phyloP scores from a whole-genome alignment of 2,329 filamentous ascomycete genomes.

The Tothia fuscella region DNA sequence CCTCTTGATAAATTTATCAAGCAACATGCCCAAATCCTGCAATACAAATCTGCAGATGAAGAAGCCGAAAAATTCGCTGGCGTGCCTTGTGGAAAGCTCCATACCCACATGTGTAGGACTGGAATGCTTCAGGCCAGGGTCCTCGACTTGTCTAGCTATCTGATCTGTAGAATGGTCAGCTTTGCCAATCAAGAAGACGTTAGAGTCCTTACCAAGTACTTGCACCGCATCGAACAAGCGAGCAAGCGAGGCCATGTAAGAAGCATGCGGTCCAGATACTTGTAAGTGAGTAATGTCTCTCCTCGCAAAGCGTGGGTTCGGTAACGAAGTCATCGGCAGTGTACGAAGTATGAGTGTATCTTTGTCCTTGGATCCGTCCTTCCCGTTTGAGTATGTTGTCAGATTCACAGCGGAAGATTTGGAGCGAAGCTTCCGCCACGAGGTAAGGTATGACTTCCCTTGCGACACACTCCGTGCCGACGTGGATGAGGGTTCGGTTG shows the following conservation, averaged over 20 bases:
- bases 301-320: constrained; percentile 60
- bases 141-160: constrained; percentile 91
- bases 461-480: constrained; percentile 23
- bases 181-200: background rate
- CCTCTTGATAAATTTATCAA: constrained; percentile 96
- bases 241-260: constrained; percentile 85
- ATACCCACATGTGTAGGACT: constrained; percentile 92
- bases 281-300: constrained; percentile 55
- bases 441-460: constrained; percentile 63
- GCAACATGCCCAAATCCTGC: constrained; percentile 65
- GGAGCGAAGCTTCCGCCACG: constrained; percentile 78
- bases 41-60: constrained; percentile 94
- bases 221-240: constrained; percentile 88
- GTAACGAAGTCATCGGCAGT: constrained; percentile 56
- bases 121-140: constrained; percentile 81
- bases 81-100: constrained; percentile 84
- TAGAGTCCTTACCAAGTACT: constrained; percentile 61
- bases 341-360: constrained; percentile 45
- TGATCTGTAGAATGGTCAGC: constrained; percentile 49
- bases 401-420: constrained; percentile 63
- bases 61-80: constrained; percentile 95
- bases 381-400: constrained; percentile 16
- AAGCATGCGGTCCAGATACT: constrained; percentile 73
- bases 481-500: background rate
- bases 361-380: constrained; percentile 29